Evolutionary conservation across 129 eudicot genomes (phyloP), one percentile per base, ranked within the genome.

Genomic region (Chrysanthemum seticuspe): DNA sequence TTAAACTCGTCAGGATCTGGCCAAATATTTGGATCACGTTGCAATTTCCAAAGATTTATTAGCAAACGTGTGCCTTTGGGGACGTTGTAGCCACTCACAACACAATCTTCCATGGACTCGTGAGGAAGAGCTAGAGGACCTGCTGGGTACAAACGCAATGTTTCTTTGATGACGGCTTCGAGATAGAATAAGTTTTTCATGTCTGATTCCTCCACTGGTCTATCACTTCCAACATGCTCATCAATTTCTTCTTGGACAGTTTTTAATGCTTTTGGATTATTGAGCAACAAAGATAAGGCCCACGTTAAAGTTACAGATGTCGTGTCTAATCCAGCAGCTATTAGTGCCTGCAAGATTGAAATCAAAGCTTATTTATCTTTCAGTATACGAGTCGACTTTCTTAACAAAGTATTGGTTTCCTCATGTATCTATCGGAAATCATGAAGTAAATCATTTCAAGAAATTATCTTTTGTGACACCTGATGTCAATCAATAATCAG

Each of bases 171-270:
- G 52, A 73, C 16, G 5, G 83, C 79, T 2, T 79, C 66, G 0
- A 83, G 70, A 54, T 83, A 83, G 14, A 66, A 54, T 7, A 83
- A 52, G 74, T 83, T 79, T 40, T 83, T 79, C 6, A 75, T 1
- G 75, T 83, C 87, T 0, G 78, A 74, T 64, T 83, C 87, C 16
- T 70, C 55, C 47, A 83, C 84, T 4, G 4, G 68, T 59, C 81
- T 74, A 10, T 79, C 76, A 61, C 25, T 59, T 21, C 84, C 72
- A 9, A 83, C 79, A 18, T 70, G 61, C 45, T 7, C 49, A 47
- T 83, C 82, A 3, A 83, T 53, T 76, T 79, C 75, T 51, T 31
- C 52, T 34, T 66, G 67, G 1, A 68, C 79, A 2, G 7, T n/a
- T 52, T 74, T 8, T 36, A 68, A 8, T 16, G 61, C 36, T 14